Evolutionary conservation across 441 rosid genomes (phyloP).

Genomic region (Pelargonium citronellum): DNA sequence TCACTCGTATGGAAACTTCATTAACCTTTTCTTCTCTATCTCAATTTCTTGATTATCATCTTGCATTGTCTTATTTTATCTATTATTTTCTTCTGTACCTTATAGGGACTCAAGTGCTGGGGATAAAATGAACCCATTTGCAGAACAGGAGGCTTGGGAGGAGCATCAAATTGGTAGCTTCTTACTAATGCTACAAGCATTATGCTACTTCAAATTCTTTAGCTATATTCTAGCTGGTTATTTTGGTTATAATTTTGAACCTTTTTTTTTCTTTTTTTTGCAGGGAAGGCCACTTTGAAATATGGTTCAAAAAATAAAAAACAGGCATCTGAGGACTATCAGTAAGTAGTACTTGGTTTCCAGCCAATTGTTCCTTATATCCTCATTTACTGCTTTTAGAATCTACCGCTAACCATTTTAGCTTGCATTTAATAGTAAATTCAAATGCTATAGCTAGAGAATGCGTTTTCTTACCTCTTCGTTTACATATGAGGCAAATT

Average conservation of each 20-base stretch:
- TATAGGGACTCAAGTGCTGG: constrained; percentile 57
- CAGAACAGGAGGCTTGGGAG: constrained; percentile 99
- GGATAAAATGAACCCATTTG: constrained; percentile 93
- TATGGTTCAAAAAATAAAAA: constrained; percentile 81
- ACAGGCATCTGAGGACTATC: constrained; percentile 59
- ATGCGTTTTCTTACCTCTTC: constrained; percentile 3
- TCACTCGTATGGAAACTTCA: constrained; percentile 1
- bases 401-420: neutral
- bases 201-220: neutral
- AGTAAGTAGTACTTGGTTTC: constrained; percentile 39
- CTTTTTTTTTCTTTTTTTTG: constrained; percentile 14
- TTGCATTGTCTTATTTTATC: constrained; percentile 5
- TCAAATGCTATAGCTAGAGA: neutral
- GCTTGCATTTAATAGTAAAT: neutral
- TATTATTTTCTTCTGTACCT: constrained; percentile 16
- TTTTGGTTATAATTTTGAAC: constrained; percentile 18
- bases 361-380: neutral
- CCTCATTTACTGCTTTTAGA: neutral
- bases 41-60: neutral
- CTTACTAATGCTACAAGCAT: constrained; percentile 13
- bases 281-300: constrained; percentile 79
- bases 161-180: constrained; percentile 82
- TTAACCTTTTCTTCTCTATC: neutral
- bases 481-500: constrained; percentile 3
- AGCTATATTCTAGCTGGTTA: constrained; percentile 10